A percentile compares a stretch with the other conserved stretches of the same genome.
Evolutionary conservation across 768 basidiomycete genomes (phyloP).

Genomic region (Amanita jacksonii): DNA sequence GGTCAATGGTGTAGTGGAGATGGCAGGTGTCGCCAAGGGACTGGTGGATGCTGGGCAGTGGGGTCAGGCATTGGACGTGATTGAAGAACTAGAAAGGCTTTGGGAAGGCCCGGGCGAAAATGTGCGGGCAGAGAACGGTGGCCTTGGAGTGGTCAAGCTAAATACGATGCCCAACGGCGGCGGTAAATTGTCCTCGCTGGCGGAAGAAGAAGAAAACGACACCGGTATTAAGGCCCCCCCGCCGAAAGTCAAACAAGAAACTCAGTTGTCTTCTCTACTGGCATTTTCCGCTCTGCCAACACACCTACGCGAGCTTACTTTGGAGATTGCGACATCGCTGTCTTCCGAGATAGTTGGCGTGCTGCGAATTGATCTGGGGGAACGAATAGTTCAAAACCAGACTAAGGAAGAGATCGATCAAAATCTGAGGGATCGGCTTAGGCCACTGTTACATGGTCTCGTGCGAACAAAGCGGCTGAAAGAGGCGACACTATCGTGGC

Average conservation of each 20-base stretch:
- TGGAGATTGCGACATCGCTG: slow-evolving; percentile 69
- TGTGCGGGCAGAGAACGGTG: slow-evolving; percentile 4
- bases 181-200: slow-evolving; percentile 22
- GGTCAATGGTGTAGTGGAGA: slow-evolving; percentile 66
- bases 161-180: slow-evolving; percentile 11
- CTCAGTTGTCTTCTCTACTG: slow-evolving; percentile 58
- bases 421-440: slow-evolving; percentile 51
- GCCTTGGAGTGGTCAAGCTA: not conserved
- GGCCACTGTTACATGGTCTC: slow-evolving; percentile 72
- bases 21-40: slow-evolving; percentile 58
- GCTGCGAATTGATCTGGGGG: slow-evolving; percentile 55
- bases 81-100: slow-evolving; percentile 56
- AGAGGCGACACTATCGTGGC: slow-evolving; percentile 60
- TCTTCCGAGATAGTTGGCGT: slow-evolving; percentile 70
- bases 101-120: slow-evolving; percentile 28
- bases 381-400: slow-evolving; percentile 32
- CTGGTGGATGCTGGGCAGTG: slow-evolving; percentile 84
- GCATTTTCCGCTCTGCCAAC: slow-evolving; percentile 71
- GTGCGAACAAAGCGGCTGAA: slow-evolving; percentile 61
- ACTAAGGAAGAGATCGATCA: slow-evolving; percentile 24
- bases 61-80: slow-evolving; percentile 71
- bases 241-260: slow-evolving; percentile 12
- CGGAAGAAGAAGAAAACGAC: slow-evolving; percentile 26
- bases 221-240: slow-evolving; percentile 7
- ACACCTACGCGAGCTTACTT: slow-evolving; percentile 60